Percentiles rank a stretch among this genome's conserved stretches.
phyloP scores from a whole-genome alignment of 306 rosid genomes.

The Cucurbita argyrosperma region DNA sequence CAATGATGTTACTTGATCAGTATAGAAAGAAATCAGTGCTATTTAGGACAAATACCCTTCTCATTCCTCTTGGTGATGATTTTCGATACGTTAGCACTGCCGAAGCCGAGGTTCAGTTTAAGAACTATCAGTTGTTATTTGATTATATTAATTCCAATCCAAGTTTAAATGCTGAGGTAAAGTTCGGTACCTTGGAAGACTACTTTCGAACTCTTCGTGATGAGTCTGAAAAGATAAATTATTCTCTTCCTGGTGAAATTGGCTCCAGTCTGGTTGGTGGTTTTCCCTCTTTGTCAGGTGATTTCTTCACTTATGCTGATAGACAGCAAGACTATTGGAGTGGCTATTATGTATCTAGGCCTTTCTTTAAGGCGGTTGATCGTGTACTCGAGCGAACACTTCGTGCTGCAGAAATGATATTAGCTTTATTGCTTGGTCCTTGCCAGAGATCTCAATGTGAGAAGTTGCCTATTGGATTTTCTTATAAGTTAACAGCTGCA shows the following conservation, averaged over 20 bases:
- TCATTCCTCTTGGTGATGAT: slow-evolving; percentile 96
- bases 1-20: slow-evolving; percentile 70
- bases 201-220: slow-evolving; percentile 67
- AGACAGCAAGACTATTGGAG: slow-evolving; percentile 97
- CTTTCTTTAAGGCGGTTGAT: slow-evolving; percentile 96
- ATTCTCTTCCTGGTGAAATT: slow-evolving; percentile 57
- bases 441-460: slow-evolving; percentile 81
- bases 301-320: slow-evolving; percentile 91
- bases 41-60: slow-evolving; percentile 87
- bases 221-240: slow-evolving; percentile 75
- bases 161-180: slow-evolving; percentile 61
- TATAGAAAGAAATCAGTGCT: slow-evolving; percentile 84
- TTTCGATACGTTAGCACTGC: slow-evolving; percentile 65
- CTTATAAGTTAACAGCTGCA: slow-evolving; percentile 86
- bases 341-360: slow-evolving; percentile 96
- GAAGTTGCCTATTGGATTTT: slow-evolving; percentile 61
- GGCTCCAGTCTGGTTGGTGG: slow-evolving; percentile 77
- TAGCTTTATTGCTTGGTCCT: slow-evolving; percentile 60
- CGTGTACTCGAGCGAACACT: slow-evolving; percentile 85
- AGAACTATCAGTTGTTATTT: slow-evolving; percentile 75
- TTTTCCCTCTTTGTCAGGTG: slow-evolving; percentile 92
- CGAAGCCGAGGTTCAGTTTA: slow-evolving; percentile 92
- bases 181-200: slow-evolving; percentile 91
- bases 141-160: slow-evolving; percentile 82
- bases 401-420: slow-evolving; percentile 84